A percentile compares a stretch with the other conserved stretches of the same genome.
Evolutionary conservation across 2,329 filamentous ascomycete species (phyloP).

Genomic region (Colletotrichum orbiculare): DNA sequence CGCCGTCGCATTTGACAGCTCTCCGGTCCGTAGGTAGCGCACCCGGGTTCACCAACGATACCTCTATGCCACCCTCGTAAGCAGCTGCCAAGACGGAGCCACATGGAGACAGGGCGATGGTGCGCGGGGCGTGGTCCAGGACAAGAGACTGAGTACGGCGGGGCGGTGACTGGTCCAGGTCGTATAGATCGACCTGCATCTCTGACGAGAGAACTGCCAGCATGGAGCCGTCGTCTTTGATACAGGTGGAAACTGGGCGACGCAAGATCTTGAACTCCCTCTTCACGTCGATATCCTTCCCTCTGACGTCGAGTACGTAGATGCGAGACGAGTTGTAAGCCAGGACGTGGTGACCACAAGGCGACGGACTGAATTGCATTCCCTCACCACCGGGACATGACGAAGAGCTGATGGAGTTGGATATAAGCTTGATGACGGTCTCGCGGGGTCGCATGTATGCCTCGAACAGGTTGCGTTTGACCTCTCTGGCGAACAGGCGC

Average conservation of each 20-base stretch:
- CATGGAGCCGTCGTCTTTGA: slow-evolving; percentile 80
- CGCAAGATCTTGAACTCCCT: slow-evolving; percentile 84
- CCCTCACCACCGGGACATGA: slow-evolving; percentile 86
- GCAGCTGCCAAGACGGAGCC: slow-evolving; percentile 86
- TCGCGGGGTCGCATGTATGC: slow-evolving; percentile 76
- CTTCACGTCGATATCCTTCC: slow-evolving; percentile 69
- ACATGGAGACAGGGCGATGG: slow-evolving; percentile 83
- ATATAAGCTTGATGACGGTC: slow-evolving; percentile 83
- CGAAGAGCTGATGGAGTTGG: slow-evolving; percentile 84
- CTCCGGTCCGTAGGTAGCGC: slow-evolving; percentile 75
- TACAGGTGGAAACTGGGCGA: slow-evolving; percentile 79
- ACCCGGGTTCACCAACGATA: slow-evolving; percentile 76
- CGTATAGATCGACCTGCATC: slow-evolving; percentile 89
- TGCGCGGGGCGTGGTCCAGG: slow-evolving; percentile 80
- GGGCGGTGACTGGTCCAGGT: slow-evolving; percentile 72
- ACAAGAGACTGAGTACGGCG: slow-evolving; percentile 79
- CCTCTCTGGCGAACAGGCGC: slow-evolving; percentile 73
- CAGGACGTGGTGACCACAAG: slow-evolving; percentile 78
- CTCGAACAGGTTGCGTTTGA: slow-evolving; percentile 82
- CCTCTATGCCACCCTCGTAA: slow-evolving; percentile 89
- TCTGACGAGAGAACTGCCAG: slow-evolving; percentile 85
- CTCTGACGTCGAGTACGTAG: slow-evolving; percentile 78
- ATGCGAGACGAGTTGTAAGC: slow-evolving; percentile 89
- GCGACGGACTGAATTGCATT: slow-evolving; percentile 85
- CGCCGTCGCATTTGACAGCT: slow-evolving; percentile 81